phyloP scores from a whole-genome alignment of 768 basidiomycete genomes.

The Boletus speciosus region DNA sequence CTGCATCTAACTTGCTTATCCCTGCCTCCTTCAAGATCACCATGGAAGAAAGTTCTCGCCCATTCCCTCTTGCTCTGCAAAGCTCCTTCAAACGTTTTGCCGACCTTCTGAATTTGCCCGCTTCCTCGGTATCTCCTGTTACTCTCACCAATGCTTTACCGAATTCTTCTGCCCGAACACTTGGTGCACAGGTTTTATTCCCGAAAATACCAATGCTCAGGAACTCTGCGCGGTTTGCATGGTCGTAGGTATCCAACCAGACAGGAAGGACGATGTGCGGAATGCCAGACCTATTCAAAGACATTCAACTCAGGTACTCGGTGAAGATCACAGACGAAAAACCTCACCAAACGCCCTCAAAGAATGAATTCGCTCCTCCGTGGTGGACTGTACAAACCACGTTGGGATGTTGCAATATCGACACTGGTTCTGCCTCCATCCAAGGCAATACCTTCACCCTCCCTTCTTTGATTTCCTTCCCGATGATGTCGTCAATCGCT shows the following conservation, averaged over 20 bases:
- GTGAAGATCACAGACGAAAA: not conserved
- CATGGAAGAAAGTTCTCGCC: not conserved
- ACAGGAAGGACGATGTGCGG: constrained; percentile 11
- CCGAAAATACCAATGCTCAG: constrained; percentile 7
- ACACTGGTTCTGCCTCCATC: constrained; percentile 10
- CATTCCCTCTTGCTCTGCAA: constrained; percentile 4
- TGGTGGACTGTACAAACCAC: too few relatives aligned
- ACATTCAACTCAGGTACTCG: not conserved
- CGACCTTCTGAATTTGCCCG: not conserved
- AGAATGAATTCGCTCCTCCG: too few relatives aligned
- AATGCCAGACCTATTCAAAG: constrained; percentile 8
- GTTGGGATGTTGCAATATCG: constrained; percentile 1
- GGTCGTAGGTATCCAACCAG: constrained; percentile 13
- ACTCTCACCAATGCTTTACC: not conserved
- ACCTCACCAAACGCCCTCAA: too few relatives aligned
- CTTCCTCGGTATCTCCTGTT: constrained; percentile 5
- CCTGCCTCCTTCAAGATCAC: constrained; percentile 1
- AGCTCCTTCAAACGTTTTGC: constrained; percentile 2
- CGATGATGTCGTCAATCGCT: not conserved
- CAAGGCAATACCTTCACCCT: constrained; percentile 9
- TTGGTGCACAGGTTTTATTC: constrained; percentile 1
- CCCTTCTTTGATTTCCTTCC: constrained; percentile 4
- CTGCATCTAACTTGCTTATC: not conserved
- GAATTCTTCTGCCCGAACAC: not conserved
- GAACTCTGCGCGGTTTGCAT: not conserved